A percentile compares a stretch with the other conserved stretches of the same genome.
Conservation (phyloP, 148 eudicot genomes). For the Suaeda aralocaspica region DNA sequence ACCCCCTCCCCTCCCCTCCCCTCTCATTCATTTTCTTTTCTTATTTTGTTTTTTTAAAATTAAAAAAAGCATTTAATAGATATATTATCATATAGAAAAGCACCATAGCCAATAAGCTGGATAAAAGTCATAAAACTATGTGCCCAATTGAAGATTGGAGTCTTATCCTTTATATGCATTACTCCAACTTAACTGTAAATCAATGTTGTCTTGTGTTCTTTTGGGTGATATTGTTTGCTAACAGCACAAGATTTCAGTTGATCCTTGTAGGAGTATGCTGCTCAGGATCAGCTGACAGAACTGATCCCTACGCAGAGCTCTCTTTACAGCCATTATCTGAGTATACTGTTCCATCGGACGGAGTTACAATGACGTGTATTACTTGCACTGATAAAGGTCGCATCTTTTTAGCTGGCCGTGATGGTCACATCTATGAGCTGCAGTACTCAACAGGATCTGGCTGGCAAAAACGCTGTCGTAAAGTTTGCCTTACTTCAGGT, state of each 20-base stretch:
- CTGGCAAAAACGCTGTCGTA: constrained; percentile 93
- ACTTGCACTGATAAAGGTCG: constrained; percentile 82
- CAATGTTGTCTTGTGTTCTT: not conserved
- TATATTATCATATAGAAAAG: not conserved
- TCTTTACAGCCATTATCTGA: constrained; percentile 87
- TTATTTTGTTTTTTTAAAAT: no score
- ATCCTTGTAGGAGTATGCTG: constrained; percentile 95
- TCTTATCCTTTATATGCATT: not conserved
- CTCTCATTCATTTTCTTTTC: no score
- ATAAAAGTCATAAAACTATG: not conserved
- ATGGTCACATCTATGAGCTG: constrained; percentile 91
- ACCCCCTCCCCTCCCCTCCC: not conserved
- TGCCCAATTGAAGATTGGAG: not conserved
- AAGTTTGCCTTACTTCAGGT: constrained; percentile 92
- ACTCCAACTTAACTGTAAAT: not conserved
- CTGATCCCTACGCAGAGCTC: constrained; percentile 92
- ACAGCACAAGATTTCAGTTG: constrained; percentile 49
- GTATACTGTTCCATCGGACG: constrained; percentile 83
- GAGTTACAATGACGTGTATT: constrained; percentile 89
- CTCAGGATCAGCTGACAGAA: constrained; percentile 76
- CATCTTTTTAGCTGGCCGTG: constrained; percentile 89
- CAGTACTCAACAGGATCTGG: constrained; percentile 82
- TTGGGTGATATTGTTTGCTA: constrained; percentile 18
- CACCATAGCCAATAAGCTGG: not conserved
- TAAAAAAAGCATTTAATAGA: not conserved